phyloP scores from a whole-genome alignment of 805 yeast genomes.

The Nadsonia fulvescens region DNA sequence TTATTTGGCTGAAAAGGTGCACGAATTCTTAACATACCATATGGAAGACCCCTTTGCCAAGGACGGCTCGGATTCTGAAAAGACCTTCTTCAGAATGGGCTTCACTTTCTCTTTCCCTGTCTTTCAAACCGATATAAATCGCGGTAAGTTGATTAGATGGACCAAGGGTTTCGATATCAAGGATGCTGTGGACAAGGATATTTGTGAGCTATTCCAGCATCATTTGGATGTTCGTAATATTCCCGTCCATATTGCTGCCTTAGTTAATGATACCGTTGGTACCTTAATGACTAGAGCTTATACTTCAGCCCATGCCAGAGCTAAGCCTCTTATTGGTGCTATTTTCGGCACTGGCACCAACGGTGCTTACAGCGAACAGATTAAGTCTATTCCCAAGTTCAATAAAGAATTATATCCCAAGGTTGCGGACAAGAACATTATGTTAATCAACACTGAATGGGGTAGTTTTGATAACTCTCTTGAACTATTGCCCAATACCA shows the following conservation, averaged over 20 bases:
- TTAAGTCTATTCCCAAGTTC: conserved; percentile 58
- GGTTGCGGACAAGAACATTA: conserved; percentile 20
- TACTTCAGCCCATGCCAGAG: conserved; percentile 29
- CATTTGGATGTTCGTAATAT: conserved; percentile 42
- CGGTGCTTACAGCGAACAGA: conserved; percentile 77
- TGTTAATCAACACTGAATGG: conserved; percentile 95
- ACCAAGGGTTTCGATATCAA: conserved; percentile 83
- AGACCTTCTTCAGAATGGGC: conserved; percentile 49
- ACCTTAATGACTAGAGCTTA: conserved; percentile 81
- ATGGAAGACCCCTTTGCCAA: conserved; percentile 30
- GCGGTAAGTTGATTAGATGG: conserved; percentile 83
- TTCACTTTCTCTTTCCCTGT: conserved; percentile 93
- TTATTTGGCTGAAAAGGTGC: conserved; percentile 56
- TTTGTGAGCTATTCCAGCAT: conserved; percentile 52
- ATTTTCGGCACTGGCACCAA: conserved; percentile 97
- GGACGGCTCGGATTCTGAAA: conserved; percentile 15
- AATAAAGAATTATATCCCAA: conserved; percentile 23
- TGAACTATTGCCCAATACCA: conserved; percentile 55
- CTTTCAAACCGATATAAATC: conserved; percentile 59
- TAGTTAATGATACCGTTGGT: conserved; percentile 93
- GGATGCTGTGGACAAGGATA: conserved; percentile 74
- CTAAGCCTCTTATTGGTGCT: conserved; percentile 57
- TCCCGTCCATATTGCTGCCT: conserved; percentile 54
- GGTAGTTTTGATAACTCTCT: conserved; percentile 87
- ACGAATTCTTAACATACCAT: conserved; percentile 44